Percentiles rank a stretch among this genome's conserved stretches.
Conservation (phyloP, 441 rosid genomes). For the Gossypium davidsonii region DNA sequence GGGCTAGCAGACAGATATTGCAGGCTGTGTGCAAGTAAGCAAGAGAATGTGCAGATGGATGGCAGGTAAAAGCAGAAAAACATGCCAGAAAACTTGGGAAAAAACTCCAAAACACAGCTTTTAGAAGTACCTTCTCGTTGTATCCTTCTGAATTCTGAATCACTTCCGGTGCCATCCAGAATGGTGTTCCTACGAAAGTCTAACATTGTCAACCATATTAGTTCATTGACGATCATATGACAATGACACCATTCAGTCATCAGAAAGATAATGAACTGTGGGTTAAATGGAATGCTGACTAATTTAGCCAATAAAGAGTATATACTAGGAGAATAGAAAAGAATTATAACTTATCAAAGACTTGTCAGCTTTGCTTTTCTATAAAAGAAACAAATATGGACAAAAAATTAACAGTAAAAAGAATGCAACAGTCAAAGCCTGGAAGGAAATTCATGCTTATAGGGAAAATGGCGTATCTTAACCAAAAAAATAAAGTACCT, state of each 20-base stretch:
- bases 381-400: not conserved
- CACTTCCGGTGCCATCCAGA: constrained; percentile 99
- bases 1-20: not conserved
- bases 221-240: constrained; percentile 16
- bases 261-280: not conserved
- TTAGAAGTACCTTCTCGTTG: constrained; percentile 72
- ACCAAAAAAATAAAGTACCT: constrained; percentile 43
- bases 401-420: not conserved
- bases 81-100: constrained; percentile 1
- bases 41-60: constrained; percentile 7
- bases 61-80: constrained; percentile 15
- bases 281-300: not conserved
- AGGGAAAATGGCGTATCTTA: not conserved
- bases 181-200: constrained; percentile 99
- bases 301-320: not conserved
- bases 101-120: constrained; percentile 7
- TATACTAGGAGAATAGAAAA: not conserved
- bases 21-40: not conserved
- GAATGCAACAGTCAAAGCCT: not conserved
- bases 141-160: constrained; percentile 98
- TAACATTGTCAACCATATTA: constrained; percentile 48
- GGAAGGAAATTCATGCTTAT: not conserved
- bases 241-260: not conserved
- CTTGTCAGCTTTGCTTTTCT: not conserved
- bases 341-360: not conserved